Evolutionary conservation across 78 protist species (phyloP).

Genomic region (Planoprotostelium fungivorum): DNA sequence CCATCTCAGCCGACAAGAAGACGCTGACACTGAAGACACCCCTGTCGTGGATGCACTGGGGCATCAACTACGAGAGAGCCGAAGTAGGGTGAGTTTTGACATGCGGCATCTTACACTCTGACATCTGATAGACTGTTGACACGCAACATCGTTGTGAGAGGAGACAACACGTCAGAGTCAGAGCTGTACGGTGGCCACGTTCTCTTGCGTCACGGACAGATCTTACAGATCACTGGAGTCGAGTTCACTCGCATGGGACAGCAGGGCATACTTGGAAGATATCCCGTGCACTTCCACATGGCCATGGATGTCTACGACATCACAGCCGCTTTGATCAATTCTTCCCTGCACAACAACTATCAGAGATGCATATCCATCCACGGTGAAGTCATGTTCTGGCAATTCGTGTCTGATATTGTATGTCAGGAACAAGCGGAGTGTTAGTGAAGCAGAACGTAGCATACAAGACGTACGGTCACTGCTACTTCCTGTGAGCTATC

Average conservation of each 20-base stretch:
- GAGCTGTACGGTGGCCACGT: neutral
- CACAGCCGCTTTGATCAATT: neutral
- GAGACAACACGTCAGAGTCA: neutral
- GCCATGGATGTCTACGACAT: conserved; percentile 44
- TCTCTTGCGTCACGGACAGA: neutral
- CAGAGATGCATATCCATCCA: conserved; percentile 48
- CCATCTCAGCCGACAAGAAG: neutral
- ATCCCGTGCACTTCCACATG: conserved; percentile 64
- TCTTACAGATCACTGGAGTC: conserved; percentile 14
- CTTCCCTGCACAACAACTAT: conserved; percentile 40
- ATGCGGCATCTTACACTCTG: neutral
- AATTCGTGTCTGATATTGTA: neutral
- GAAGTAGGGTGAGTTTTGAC: neutral
- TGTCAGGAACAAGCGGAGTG: conserved; percentile 3
- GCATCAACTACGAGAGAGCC: neutral
- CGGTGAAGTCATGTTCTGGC: conserved; percentile 9
- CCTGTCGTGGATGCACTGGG: neutral
- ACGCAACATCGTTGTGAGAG: neutral
- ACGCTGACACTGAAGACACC: neutral
- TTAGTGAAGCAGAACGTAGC: neutral
- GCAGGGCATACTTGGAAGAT: conserved; percentile 27
- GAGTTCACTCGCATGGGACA: conserved; percentile 58
- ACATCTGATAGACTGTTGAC: neutral
- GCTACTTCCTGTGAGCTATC: conserved; percentile 42
- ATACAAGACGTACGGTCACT: conserved; percentile 23